phyloP scores from a whole-genome alignment of 2,329 filamentous ascomycete genomes.

The Ascochyta koolunga region DNA sequence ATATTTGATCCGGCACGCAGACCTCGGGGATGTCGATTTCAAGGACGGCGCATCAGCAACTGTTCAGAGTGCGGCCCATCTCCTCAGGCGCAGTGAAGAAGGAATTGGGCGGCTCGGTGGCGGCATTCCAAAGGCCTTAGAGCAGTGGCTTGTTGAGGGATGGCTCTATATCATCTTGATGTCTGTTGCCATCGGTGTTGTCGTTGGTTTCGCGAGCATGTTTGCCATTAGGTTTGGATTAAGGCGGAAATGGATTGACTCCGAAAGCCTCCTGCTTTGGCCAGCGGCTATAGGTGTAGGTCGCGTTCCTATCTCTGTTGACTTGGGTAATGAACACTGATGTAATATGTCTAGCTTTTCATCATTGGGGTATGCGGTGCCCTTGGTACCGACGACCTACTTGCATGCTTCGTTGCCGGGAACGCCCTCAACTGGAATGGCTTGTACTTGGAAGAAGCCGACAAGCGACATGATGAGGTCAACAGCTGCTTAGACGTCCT shows the following conservation, averaged over 20 bases:
- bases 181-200: conserved; percentile 58
- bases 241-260: conserved; percentile 55
- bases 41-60: conserved; percentile 19
- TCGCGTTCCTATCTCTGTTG: too few species aligned
- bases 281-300: conserved; percentile 48
- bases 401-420: conserved; percentile 67
- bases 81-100: conserved; percentile 18
- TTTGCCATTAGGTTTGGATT: conserved; percentile 54
- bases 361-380: conserved; percentile 63
- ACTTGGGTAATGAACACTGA: too few species aligned
- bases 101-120: conserved; percentile 60
- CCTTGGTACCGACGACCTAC: conserved; percentile 64
- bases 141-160: conserved; percentile 65
- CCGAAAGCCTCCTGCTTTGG: conserved; percentile 61
- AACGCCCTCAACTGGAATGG: conserved; percentile 68
- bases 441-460: conserved; percentile 61
- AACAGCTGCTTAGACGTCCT: conserved; percentile 64
- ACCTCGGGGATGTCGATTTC: conserved; percentile 36
- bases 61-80: not conserved
- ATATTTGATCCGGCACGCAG: conserved; percentile 62
- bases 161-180: conserved; percentile 65
- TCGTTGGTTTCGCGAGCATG: conserved; percentile 58
- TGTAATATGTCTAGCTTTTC: conserved; percentile 50
- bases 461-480: conserved; percentile 65
- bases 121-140: conserved; percentile 59